Conservation (phyloP, 495 filamentous ascomycete genomes). For the Thermochaetoides thermophila region DNA sequence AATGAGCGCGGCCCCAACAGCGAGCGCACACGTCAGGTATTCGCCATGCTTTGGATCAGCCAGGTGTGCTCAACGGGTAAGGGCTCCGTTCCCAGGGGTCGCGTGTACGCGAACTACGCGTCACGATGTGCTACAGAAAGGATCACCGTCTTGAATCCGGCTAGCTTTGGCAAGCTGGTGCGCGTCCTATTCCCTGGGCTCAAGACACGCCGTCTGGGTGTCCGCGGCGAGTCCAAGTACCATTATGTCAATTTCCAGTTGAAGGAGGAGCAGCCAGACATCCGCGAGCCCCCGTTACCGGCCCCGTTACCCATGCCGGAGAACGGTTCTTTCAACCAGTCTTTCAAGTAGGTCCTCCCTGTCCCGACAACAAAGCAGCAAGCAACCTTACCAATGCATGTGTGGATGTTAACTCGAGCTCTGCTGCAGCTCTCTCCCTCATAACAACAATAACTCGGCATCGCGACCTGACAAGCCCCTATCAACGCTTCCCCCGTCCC, state of each 20-base stretch:
- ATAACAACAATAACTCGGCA: slow-evolving; percentile 11
- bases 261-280: slow-evolving; percentile 42
- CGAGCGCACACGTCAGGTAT: slow-evolving; percentile 90
- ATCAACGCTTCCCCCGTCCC: slow-evolving; percentile 41
- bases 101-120: slow-evolving; percentile 89
- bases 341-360: slow-evolving; percentile 22
- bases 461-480: slow-evolving; percentile 44
- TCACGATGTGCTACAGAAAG: slow-evolving; percentile 78
- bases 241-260: slow-evolving; percentile 86
- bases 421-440: slow-evolving; percentile 13
- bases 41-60: slow-evolving; percentile 93
- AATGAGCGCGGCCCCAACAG: slow-evolving; percentile 58
- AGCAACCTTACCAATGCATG: too few relatives aligned
- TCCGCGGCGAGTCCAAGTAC: slow-evolving; percentile 95
- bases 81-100: slow-evolving; percentile 74
- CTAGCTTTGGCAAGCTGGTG: slow-evolving; percentile 94
- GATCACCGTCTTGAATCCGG: slow-evolving; percentile 86
- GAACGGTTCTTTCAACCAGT: slow-evolving; percentile 21
- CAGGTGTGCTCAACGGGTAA: slow-evolving; percentile 65
- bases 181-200: slow-evolving; percentile 90
- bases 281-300: slow-evolving; percentile 21
- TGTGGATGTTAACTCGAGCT: too few relatives aligned
- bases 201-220: slow-evolving; percentile 79
- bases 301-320: slow-evolving; percentile 26
- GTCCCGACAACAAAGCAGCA: too few relatives aligned